phyloP scores from a whole-genome alignment of 345 rosid species.

The Syzygium aqueum region DNA sequence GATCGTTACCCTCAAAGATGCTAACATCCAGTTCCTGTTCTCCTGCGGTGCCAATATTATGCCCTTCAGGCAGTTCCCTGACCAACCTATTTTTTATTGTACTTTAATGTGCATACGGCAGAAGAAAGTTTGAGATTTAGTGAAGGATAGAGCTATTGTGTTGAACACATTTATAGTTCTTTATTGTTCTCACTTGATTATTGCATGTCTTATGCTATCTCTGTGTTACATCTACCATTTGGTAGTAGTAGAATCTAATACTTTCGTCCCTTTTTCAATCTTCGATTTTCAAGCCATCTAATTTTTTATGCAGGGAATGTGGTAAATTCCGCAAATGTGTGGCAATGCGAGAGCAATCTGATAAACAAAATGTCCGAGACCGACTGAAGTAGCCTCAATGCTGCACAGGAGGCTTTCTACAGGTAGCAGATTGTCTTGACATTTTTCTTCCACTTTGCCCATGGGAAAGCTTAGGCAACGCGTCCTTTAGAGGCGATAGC shows the following conservation, averaged over 20 bases:
- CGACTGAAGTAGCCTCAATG: background rate
- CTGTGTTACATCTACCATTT: background rate
- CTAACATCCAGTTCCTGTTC: background rate
- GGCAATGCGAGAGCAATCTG: background rate
- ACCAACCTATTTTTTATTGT: background rate
- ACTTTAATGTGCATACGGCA: background rate
- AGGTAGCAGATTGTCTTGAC: background rate
- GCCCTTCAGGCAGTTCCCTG: background rate
- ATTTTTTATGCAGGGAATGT: background rate
- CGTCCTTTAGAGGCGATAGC: background rate
- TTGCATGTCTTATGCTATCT: background rate
- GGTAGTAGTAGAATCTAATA: background rate
- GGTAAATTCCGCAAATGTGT: background rate
- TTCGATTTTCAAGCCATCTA: background rate
- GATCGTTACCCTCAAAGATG: background rate
- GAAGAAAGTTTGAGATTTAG: background rate
- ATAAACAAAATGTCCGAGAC: background rate
- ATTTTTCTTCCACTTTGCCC: background rate
- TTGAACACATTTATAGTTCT: background rate
- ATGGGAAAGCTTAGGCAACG: background rate
- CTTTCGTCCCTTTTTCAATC: background rate
- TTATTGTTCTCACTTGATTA: background rate
- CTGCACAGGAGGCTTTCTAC: background rate
- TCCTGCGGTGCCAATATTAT: background rate
- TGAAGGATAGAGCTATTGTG: background rate